Base-by-base conservation (phyloP, 1,139 yeast genomes). In the Kazachstania sp. region DNA sequence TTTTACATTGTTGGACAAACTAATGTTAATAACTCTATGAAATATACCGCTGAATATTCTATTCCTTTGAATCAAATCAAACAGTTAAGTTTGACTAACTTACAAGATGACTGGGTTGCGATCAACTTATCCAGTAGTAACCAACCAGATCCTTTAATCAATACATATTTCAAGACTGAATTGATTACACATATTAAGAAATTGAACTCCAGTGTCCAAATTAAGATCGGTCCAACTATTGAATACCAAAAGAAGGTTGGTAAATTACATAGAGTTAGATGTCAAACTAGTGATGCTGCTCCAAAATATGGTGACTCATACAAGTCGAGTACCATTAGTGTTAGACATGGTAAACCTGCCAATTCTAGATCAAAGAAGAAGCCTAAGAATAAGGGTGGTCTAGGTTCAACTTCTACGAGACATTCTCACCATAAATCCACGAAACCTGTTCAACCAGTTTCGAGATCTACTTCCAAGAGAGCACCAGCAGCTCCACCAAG, bases 81-180 rank as follows among this genome's bases (percentile, higher is more conserved):
- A 39, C 77, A 78, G 53, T 78, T 87, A 29, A 83, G 81, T 3
- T 64, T 92, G 57, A 84, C 97, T 0, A 78, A 73, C 40, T 71
- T 79, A 49, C 94, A 92, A 55, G 99, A 94, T 66, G 94, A 90
- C 59, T 94, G 99, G 99, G 66, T 90, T 37, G 95, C 95, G 1
- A 66, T 92, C 37, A 81, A 83, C 29, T 69, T 85, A 49, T 66
- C 55, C 59, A 81, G 78, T 2, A 69, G 77, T 2, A 64, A 77
- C 1, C 71, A 72, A 13, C 88, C 97, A 1, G 99, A 94, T 69
- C 74, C 86, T 6, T 78, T 94, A 51, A 71, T 92, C 49, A 85
- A 85, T 65, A 75, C 88, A 52, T 78, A 78, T 49, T 85, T 92
- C 70, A 94, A 94, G 68, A 94, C 98, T 0, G 99, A 94, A 64